Evolutionary conservation across 164 flowering plant genomes (phyloP).

Genomic region (Euptelea pleiosperma): DNA sequence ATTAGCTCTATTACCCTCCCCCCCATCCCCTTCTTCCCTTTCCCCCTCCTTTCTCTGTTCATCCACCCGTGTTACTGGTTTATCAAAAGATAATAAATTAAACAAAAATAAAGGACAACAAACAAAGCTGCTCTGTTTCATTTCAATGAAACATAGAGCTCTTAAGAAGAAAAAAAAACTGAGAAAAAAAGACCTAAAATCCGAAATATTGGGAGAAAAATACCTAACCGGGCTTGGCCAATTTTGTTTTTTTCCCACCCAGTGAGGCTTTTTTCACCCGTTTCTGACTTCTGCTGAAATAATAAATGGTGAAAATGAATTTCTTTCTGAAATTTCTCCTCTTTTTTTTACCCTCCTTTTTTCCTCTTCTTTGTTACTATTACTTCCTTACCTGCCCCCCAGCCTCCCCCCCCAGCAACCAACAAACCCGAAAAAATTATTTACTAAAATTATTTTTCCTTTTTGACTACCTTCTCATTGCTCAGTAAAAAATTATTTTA

Average conservation of each 20-base stretch:
- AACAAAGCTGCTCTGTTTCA: not conserved
- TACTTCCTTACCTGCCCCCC: not conserved
- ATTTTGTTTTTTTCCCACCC: slow-evolving; percentile 12
- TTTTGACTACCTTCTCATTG: slow-evolving; percentile 1
- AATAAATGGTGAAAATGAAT: slow-evolving; percentile 23
- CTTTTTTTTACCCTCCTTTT: not conserved
- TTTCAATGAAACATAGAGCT: slow-evolving; percentile 14
- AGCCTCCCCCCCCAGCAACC: slow-evolving; percentile 1
- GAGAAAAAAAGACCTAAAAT: slow-evolving; percentile 6
- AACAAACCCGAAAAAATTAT: slow-evolving; percentile 18
- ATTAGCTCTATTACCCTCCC: not conserved
- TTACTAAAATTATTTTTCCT: not conserved
- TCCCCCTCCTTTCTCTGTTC: too few species aligned
- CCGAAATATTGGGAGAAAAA: slow-evolving; percentile 16
- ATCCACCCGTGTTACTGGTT: not conserved
- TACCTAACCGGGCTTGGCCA: slow-evolving; percentile 18
- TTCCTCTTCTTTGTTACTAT: not conserved
- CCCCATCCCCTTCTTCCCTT: too few species aligned
- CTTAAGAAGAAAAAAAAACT: not conserved
- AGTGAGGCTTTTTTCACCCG: slow-evolving; percentile 6
- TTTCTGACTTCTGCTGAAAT: slow-evolving; percentile 12
- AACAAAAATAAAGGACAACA: not conserved
- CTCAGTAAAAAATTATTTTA: slow-evolving; percentile 25
- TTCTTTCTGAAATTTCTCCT: too few species aligned
- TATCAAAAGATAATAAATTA: not conserved